Conservation (phyloP, 768 basidiomycete genomes). For the Thelephora aurantiotincta region DNA sequence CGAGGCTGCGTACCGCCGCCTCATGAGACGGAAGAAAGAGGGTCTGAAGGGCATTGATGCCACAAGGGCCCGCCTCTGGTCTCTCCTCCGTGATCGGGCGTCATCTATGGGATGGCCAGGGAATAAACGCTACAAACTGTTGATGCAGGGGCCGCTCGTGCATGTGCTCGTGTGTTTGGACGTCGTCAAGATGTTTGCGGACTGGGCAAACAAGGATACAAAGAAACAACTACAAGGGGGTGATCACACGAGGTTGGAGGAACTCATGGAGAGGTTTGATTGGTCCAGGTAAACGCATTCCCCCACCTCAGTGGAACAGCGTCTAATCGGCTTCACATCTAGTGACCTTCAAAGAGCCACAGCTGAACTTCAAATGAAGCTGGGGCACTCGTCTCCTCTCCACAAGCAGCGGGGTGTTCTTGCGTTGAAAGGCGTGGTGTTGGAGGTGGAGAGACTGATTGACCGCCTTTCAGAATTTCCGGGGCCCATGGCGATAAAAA, state of each 20-base stretch:
- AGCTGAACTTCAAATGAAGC: slow-evolving; percentile 14
- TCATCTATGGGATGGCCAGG: slow-evolving; percentile 16
- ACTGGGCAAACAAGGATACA: slow-evolving; percentile 16
- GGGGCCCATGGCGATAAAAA: slow-evolving; percentile 1
- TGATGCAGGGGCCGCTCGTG: slow-evolving; percentile 25
- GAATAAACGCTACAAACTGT: slow-evolving; percentile 13
- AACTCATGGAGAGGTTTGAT: slow-evolving; percentile 7
- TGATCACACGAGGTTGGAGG: slow-evolving; percentile 22
- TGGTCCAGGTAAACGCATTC: slow-evolving; percentile 19
- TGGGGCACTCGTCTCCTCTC: slow-evolving; percentile 18
- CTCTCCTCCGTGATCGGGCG: slow-evolving; percentile 15
- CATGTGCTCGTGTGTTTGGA: slow-evolving; percentile 28
- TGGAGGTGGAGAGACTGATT: slow-evolving; percentile 15
- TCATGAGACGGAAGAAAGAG: not conserved
- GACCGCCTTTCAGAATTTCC: slow-evolving; percentile 5
- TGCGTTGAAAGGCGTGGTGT: slow-evolving; percentile 15
- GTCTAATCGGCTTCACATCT: not conserved
- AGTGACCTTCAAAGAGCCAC: slow-evolving; percentile 17
- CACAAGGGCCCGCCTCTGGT: slow-evolving; percentile 14
- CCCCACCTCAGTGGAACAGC: not conserved
- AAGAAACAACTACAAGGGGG: slow-evolving; percentile 18
- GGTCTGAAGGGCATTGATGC: slow-evolving; percentile 10
- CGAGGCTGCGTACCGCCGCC: not conserved
- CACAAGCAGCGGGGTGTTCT: slow-evolving; percentile 14
- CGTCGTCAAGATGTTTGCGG: slow-evolving; percentile 12